Conservation (phyloP, 1,139 yeast species). For the Debaryomyces nepalensis region DNA sequence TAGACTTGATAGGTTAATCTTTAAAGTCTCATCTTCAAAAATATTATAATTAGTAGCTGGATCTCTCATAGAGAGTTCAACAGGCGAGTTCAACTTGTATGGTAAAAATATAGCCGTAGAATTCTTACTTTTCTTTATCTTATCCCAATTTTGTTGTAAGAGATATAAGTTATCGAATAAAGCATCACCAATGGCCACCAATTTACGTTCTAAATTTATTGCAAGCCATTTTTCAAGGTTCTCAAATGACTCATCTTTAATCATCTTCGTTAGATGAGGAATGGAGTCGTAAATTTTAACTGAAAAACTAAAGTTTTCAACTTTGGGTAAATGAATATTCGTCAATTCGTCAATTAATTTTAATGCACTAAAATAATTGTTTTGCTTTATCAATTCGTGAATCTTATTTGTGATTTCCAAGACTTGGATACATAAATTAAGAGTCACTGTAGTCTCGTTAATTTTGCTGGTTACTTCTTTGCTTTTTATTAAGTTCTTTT, state of each 20-base stretch:
- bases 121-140: conserved; percentile 37
- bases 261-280: conserved; percentile 75
- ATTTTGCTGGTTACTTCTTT: conserved; percentile 65
- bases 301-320: conserved; percentile 77
- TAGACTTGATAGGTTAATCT: conserved; percentile 66
- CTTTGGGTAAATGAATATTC: conserved; percentile 68
- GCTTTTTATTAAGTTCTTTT: conserved; percentile 56
- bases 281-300: conserved; percentile 71
- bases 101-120: conserved; percentile 45
- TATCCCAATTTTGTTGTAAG: conserved; percentile 64
- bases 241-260: conserved; percentile 78
- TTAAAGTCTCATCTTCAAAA: conserved; percentile 47
- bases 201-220: conserved; percentile 63
- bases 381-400: conserved; percentile 74
- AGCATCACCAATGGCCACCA: conserved; percentile 61
- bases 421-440: conserved; percentile 76
- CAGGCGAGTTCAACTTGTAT: conserved; percentile 82
- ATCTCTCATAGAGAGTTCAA: conserved; percentile 74
- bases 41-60: conserved; percentile 52
- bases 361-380: conserved; percentile 84
- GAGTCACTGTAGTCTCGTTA: conserved; percentile 62
- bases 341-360: conserved; percentile 77
- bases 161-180: conserved; percentile 58
- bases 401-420: conserved; percentile 86
- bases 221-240: conserved; percentile 74